phyloP scores from a whole-genome alignment of 2,329 filamentous ascomycete genomes.

The Rutstroemia sp. region DNA sequence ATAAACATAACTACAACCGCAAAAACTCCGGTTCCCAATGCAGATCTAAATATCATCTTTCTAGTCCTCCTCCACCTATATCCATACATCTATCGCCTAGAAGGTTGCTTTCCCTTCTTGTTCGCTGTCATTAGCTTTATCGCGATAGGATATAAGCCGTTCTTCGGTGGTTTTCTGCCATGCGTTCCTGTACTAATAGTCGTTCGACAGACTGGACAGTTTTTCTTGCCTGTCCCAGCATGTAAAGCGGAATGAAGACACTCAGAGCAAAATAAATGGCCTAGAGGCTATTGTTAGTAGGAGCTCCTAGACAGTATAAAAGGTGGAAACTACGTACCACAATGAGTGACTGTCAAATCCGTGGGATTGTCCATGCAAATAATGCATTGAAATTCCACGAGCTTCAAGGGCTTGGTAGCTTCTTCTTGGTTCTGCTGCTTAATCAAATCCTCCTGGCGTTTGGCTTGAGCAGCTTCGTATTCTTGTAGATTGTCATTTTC shows the following conservation, averaged over 20 bases:
- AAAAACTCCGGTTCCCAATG: neutral
- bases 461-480: constrained; percentile 23
- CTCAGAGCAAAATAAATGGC: constrained; percentile 56
- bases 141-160: constrained; percentile 50
- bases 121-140: constrained; percentile 54
- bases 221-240: constrained; percentile 44
- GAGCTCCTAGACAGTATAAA: neutral
- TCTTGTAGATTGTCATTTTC: constrained; percentile 22
- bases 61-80: neutral
- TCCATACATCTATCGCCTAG: neutral
- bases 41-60: neutral
- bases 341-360: constrained; percentile 55
- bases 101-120: constrained; percentile 39
- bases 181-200: constrained; percentile 44
- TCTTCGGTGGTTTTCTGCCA: constrained; percentile 29
- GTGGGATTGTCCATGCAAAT: constrained; percentile 60
- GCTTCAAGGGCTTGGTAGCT: constrained; percentile 40
- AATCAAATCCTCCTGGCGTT: constrained; percentile 23
- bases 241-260: constrained; percentile 55
- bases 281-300: constrained; percentile 31
- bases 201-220: constrained; percentile 57
- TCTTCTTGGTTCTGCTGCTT: constrained; percentile 37
- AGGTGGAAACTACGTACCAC: constrained; percentile 42
- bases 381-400: constrained; percentile 54
- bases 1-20: neutral